Base-by-base conservation (phyloP, 495 filamentous ascomycete species). In the Astrothelium subdiscretum region DNA sequence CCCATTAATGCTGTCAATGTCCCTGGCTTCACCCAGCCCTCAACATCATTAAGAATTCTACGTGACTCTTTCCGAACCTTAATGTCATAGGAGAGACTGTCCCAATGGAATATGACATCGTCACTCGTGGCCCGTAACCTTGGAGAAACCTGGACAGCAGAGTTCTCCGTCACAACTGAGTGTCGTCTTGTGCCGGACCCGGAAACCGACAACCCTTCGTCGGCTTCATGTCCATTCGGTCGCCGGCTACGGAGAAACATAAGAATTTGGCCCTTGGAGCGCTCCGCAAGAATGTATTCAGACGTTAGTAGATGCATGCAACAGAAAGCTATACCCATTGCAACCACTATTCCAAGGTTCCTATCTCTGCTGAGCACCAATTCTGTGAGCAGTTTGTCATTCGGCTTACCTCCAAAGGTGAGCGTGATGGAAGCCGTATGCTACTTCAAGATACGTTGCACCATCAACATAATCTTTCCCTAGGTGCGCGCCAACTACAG, bases 21-120 rank as follows among this genome's bases (percentile, higher is more conserved):
- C 60, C 91, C 91, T 31, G 91, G 91, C 69, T 92, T 91, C 57
- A 95, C 89, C 88, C 89, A 95, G 31, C 91, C 91, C 68, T 91
- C 87, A 5, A 95, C 87, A 62, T 91, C 77, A 64, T 95, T 84
- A 35, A 96, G 78, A 64, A 96, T 86, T 29, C 87, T 80, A n/a
- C 90, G 79, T 27, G 78, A 74, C 64, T 88, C 83, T 10, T 78
- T 78, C 74, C 95, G 95, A 70, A 95, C 88, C 73, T 92, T 90
- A 75, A 96, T 87, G 64, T 94, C 89, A 68, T 92, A 96, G 72
- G 83, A 87, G 2, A 95, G 86, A 68, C 91, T 80, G 61, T 85
- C 83, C 91, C 91, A 96, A 66, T 88, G 86, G 73, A 96, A 95
- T 59, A 92, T 83, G 22, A 87, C 83, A 38, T 38, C 35, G 15